Percentiles rank a stretch among this genome's conserved stretches.
Conservation (phyloP, 225 moss, liverwort and hornwort species). For the Pseudoscleropodium purum region DNA sequence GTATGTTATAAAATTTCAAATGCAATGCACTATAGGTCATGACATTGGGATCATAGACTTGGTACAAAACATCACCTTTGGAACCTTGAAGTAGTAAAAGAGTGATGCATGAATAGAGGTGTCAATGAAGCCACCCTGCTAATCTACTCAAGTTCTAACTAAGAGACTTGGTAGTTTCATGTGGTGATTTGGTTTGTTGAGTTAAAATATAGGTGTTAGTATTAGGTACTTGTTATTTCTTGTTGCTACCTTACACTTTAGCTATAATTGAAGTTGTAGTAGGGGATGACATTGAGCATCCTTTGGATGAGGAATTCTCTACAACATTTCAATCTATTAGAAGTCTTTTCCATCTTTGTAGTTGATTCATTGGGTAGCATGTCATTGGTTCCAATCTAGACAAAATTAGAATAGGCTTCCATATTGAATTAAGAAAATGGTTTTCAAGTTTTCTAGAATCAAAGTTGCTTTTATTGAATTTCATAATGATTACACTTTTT, state of each 20-base stretch:
- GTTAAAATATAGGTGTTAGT: not conserved
- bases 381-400: not conserved
- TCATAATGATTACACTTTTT: not conserved
- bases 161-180: not conserved
- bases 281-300: not conserved
- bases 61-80: not conserved
- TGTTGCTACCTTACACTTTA: not conserved
- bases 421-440: fast-evolving
- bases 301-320: not conserved
- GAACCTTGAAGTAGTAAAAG: not conserved
- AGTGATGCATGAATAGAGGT: not conserved
- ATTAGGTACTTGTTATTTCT: not conserved
- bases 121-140: not conserved
- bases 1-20: not conserved
- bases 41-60: not conserved
- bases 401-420: not conserved
- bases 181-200: not conserved
- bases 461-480: not conserved
- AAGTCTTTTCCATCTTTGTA: not conserved
- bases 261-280: not conserved
- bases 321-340: not conserved
- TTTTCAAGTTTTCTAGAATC: fast-evolving
- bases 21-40: too few relatives aligned
- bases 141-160: not conserved
- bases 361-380: not conserved